Conservation (phyloP, 2,329 filamentous ascomycete species). For the Cercospora sp. region DNA sequence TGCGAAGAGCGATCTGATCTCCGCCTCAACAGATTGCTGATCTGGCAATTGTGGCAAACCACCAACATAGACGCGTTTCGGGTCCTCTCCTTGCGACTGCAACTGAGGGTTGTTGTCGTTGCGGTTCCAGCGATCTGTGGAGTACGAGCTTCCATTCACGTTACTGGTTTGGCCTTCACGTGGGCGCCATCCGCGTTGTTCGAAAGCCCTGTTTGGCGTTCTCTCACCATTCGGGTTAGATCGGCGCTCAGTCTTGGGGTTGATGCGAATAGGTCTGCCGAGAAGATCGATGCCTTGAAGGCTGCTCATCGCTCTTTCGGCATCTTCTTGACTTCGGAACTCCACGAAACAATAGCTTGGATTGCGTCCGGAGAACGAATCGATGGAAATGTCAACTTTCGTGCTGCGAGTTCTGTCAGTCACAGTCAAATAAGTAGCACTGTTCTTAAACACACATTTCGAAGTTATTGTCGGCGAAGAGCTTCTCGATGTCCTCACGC, state of each 20-base stretch:
- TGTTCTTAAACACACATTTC: constrained; percentile 34
- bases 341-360: constrained; percentile 76
- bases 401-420: constrained; percentile 42
- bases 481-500: constrained; percentile 50
- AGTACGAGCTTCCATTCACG: constrained; percentile 14
- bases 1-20: constrained; percentile 48
- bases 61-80: constrained; percentile 46
- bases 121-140: constrained; percentile 48
- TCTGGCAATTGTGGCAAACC: constrained; percentile 49
- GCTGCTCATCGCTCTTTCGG: constrained; percentile 58
- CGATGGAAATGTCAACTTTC: constrained; percentile 67
- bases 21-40: constrained; percentile 45
- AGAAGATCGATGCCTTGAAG: constrained; percentile 58
- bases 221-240: background rate
- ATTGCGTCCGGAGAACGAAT: constrained; percentile 67
- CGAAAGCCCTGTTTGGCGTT: background rate
- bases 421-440: background rate
- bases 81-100: constrained; percentile 38
- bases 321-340: constrained; percentile 58
- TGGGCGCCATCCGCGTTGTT: constrained; percentile 5
- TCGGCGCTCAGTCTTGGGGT: constrained; percentile 37
- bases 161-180: background rate
- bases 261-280: constrained; percentile 63
- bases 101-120: constrained; percentile 43
- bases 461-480: constrained; percentile 49